Conservation (phyloP, 2,329 filamentous ascomycete species). For the Colletotrichum lentis region DNA sequence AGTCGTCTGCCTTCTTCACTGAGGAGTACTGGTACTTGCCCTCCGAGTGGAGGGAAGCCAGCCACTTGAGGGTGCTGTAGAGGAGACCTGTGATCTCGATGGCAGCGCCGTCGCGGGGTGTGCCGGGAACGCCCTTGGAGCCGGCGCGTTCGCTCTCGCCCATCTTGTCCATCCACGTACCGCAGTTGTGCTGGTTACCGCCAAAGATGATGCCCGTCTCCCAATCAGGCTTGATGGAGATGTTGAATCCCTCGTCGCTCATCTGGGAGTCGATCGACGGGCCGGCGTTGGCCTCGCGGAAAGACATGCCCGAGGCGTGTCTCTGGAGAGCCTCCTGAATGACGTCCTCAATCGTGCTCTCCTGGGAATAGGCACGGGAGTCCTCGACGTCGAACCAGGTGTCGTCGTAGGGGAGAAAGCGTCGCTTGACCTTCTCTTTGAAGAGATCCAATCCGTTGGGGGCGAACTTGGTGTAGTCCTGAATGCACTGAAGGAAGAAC, state of each 20-base stretch:
- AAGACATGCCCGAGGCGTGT: slow-evolving; percentile 89
- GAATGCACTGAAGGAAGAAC: slow-evolving; percentile 97
- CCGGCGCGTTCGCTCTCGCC: slow-evolving; percentile 92
- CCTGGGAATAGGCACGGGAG: slow-evolving; percentile 81
- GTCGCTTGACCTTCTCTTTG: slow-evolving; percentile 77
- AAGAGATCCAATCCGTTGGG: slow-evolving; percentile 79
- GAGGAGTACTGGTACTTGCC: slow-evolving; percentile 77
- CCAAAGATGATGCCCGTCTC: slow-evolving; percentile 89
- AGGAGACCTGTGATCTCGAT: slow-evolving; percentile 93
- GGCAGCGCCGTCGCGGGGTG: slow-evolving; percentile 94
- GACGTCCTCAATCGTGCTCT: slow-evolving; percentile 85
- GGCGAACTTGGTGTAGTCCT: slow-evolving; percentile 86
- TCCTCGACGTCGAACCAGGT: slow-evolving; percentile 90
- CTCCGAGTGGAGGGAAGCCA: slow-evolving; percentile 70
- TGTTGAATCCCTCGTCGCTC: slow-evolving; percentile 90
- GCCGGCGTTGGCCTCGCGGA: slow-evolving; percentile 93
- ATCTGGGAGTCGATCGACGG: slow-evolving; percentile 90
- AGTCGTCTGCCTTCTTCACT: slow-evolving; percentile 71
- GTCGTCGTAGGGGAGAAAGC: slow-evolving; percentile 95
- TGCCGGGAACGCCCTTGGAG: slow-evolving; percentile 92
- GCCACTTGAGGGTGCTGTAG: slow-evolving; percentile 89
- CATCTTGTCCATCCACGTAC: slow-evolving; percentile 99
- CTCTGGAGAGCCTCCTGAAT: slow-evolving; percentile 93
- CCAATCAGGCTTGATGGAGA: slow-evolving; percentile 92
- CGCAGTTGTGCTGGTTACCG: slow-evolving; percentile 93